Conservation (phyloP, 2,329 filamentous ascomycete genomes). For the Exophiala spinifera region DNA sequence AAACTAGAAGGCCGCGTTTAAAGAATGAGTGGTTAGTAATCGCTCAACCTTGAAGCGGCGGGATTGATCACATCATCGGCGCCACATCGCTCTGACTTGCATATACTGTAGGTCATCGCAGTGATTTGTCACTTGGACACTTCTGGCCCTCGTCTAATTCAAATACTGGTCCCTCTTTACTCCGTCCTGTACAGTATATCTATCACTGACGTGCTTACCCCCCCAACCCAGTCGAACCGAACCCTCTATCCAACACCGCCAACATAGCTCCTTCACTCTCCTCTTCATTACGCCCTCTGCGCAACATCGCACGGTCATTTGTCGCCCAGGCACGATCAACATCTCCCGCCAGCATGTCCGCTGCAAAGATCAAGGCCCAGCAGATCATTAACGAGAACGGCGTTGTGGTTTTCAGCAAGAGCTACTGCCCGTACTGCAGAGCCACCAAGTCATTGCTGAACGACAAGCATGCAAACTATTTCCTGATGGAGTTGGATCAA, state of each 20-base stretch:
- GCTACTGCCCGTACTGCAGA: constrained; percentile 90
- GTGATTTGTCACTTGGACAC: constrained; percentile 7
- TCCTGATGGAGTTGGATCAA: constrained; percentile 78
- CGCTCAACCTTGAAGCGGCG: neutral
- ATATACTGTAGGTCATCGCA: too few species aligned
- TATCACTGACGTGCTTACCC: neutral
- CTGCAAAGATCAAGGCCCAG: constrained; percentile 79
- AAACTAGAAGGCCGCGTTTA: too few species aligned
- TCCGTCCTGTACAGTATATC: too few species aligned
- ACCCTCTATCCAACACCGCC: constrained; percentile 20
- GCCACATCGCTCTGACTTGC: too few species aligned
- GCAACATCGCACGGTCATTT: constrained; percentile 51
- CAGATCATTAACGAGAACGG: constrained; percentile 83
- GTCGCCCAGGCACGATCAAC: constrained; percentile 57
- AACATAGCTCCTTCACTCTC: constrained; percentile 55
- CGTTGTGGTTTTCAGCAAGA: constrained; percentile 96
- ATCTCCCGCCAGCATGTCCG: constrained; percentile 69
- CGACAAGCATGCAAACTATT: constrained; percentile 68
- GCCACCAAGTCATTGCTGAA: constrained; percentile 73
- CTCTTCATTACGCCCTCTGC: constrained; percentile 66
- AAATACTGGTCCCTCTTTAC: neutral
- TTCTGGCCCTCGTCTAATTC: neutral
- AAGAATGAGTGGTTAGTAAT: neutral
- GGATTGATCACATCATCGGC: constrained; percentile 6
- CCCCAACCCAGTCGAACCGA: neutral